A percentile compares a stretch with the other conserved stretches of the same genome.
Evolutionary conservation across 495 filamentous ascomycete genomes (phyloP).

Genomic region (Acidomyces sp.): DNA sequence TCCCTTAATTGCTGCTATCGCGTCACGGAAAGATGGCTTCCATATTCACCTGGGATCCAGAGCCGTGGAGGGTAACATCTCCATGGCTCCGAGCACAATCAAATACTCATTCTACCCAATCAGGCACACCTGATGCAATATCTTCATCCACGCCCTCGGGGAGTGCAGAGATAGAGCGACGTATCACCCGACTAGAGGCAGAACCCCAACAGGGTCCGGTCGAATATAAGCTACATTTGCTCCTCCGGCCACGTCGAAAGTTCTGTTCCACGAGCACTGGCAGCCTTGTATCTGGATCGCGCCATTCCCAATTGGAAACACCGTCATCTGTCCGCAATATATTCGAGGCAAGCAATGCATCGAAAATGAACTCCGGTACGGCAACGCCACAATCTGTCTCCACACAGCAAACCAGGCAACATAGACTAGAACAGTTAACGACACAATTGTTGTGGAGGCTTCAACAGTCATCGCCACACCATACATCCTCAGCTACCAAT

Average conservation of each 20-base stretch:
- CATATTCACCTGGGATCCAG: slow-evolving; percentile 87
- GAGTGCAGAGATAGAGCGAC: not conserved
- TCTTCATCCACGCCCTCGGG: not conserved
- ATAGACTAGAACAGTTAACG: slow-evolving; percentile 76
- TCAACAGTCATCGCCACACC: slow-evolving; percentile 87
- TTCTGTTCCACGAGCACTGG: slow-evolving; percentile 54
- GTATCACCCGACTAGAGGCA: slow-evolving; percentile 55
- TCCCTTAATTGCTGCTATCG: too few species aligned
- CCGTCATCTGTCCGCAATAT: not conserved
- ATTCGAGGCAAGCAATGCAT: slow-evolving; percentile 13
- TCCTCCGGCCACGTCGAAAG: slow-evolving; percentile 62
- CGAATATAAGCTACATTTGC: slow-evolving; percentile 93
- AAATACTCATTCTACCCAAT: slow-evolving; percentile 7
- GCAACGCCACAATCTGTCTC: slow-evolving; percentile 27
- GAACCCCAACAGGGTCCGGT: slow-evolving; percentile 90
- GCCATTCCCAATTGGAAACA: slow-evolving; percentile 35
- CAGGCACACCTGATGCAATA: not conserved
- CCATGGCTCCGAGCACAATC: slow-evolving; percentile 59
- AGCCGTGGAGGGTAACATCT: slow-evolving; percentile 74
- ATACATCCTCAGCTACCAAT: slow-evolving; percentile 56
- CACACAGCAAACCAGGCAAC: slow-evolving; percentile 54
- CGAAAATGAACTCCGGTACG: slow-evolving; percentile 17
- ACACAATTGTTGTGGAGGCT: slow-evolving; percentile 91
- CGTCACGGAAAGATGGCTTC: slow-evolving; percentile 56
- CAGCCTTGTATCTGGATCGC: slow-evolving; percentile 44